Base-by-base conservation (phyloP, 352 stramenopile genomes). In the Thraustochytrium sp. region DNA sequence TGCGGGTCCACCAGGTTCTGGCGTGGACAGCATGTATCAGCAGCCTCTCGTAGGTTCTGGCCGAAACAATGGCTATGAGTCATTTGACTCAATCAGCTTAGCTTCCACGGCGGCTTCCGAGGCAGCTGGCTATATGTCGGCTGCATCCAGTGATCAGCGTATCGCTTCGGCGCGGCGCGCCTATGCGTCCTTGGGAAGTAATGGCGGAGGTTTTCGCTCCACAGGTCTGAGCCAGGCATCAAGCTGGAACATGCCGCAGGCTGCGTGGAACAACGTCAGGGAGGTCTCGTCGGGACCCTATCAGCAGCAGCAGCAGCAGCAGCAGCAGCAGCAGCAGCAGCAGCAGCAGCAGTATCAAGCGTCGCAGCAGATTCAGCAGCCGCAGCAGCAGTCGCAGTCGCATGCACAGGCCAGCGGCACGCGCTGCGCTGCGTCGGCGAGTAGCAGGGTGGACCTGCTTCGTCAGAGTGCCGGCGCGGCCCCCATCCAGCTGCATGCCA, bases 81-180 rank as follows among this genome's bases (percentile, higher is more conserved):
- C 68, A 13, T 75, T 80, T 5, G 68, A 80, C 8, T 65, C 48
- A 18, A 26, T 80, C 8, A 80, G 68, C 26, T 51, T 80, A 26
- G 46, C 44, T 5, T 80, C 68, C 23, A 64, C 48, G 13, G 18
- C 51, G 1, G 1, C 23, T 0, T 46, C 34, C 18, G 48, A 63
- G 29, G 68, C 44, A 3, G 34, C 11, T 2, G 48, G 48, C 13
- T 61, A 61, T 26, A 48, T 31, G 46, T 80, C 68, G 5, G 48
- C 48, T 8, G 31, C 53, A 18, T 55, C 31, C 1, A 38, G 26
- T n/a, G 48, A 42, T 23, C 5, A 13, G 26, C 44, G 44, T 8
- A 46, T 42, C 51, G 26, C 5, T 18, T 5, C 54, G 11, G 5
- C 13, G 5, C 5, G 5, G 54, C 54, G 54, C 5, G 26, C 26